These are phyloP conservation scores for Kwoniella sp. DNA, from an alignment of 768 basidiomycete species.

Conservation along the genomic window DNA sequence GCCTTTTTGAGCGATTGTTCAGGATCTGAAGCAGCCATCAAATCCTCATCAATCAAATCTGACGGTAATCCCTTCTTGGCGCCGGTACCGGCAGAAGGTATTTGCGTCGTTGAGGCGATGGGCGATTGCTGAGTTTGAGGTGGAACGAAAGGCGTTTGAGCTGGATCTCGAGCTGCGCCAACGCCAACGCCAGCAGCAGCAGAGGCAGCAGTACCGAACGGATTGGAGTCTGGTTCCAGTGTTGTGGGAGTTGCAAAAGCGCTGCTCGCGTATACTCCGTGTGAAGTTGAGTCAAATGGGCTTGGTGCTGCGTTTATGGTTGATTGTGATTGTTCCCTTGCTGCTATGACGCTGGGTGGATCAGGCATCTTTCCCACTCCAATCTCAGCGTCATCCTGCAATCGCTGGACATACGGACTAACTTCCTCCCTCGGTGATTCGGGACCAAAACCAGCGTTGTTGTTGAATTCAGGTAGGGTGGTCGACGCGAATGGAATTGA, in stretches of 20 bases:
- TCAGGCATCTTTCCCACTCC: conserved; percentile 31
- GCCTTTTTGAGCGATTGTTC: conserved; percentile 44
- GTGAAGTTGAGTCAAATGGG: background rate
- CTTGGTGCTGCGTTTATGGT: background rate
- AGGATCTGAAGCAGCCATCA: conserved; percentile 42
- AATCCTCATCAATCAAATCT: conserved; percentile 45
- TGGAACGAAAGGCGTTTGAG: conserved; percentile 15
- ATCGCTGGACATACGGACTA: conserved; percentile 40
- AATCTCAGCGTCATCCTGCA: conserved; percentile 29
- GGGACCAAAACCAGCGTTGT: background rate
- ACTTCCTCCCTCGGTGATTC: conserved; percentile 19
- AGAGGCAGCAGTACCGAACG: conserved; percentile 2
- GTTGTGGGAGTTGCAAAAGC: conserved; percentile 12
- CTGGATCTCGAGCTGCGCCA: background rate
- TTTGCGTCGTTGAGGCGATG: conserved; percentile 5
- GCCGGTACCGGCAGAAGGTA: background rate
- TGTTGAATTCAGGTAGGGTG: background rate
- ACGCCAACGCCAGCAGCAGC: no score
- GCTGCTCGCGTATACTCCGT: conserved; percentile 15
- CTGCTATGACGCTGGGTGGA: conserved; percentile 49
- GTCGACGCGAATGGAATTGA: conserved; percentile 10
- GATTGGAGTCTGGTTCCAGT: background rate
- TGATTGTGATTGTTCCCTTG: conserved; percentile 18
- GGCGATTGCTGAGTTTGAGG: conserved; percentile 9
- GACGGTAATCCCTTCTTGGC: conserved; percentile 21